Conservation (phyloP, 495 filamentous ascomycete species). For the Clavariopsis aquatica region DNA sequence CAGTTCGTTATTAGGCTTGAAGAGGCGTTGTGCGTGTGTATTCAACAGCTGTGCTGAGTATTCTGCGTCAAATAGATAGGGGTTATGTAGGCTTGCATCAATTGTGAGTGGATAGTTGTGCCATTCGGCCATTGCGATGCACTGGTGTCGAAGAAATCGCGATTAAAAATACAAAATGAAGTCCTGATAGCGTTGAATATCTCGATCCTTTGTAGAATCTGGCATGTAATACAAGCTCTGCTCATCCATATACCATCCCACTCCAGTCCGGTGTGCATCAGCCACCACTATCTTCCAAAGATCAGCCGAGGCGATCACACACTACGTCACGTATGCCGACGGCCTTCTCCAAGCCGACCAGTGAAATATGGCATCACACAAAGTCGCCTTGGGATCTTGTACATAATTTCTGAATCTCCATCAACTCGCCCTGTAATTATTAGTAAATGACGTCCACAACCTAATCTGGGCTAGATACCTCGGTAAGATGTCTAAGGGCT, state of each 20-base stretch:
- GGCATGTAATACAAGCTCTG: too few species aligned
- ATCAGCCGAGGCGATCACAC: conserved; percentile 2
- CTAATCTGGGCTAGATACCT: conserved; percentile 2
- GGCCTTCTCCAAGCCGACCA: neutral
- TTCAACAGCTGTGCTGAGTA: conserved; percentile 6
- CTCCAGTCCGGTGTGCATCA: neutral
- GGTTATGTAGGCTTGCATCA: neutral
- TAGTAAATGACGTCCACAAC: neutral
- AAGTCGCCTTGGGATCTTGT: neutral
- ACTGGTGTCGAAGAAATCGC: neutral
- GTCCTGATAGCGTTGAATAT: neutral
- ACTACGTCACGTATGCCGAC: neutral
- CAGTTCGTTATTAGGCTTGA: conserved; percentile 11
- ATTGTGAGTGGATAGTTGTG: neutral
- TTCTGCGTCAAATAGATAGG: conserved; percentile 12
- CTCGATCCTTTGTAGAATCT: neutral
- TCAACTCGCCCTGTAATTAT: neutral
- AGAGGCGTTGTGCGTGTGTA: conserved; percentile 7
- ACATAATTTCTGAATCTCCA: neutral
- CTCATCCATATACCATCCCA: neutral
- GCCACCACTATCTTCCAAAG: neutral
- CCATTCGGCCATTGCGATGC: neutral
- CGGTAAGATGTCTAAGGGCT: conserved; percentile 11
- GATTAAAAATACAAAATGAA: neutral
- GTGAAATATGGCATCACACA: neutral